A percentile compares a stretch with the other conserved stretches of the same genome.
phyloP scores from a whole-genome alignment of 1,284 basidiomycete species.

The Ceratobasidium theobromae region DNA sequence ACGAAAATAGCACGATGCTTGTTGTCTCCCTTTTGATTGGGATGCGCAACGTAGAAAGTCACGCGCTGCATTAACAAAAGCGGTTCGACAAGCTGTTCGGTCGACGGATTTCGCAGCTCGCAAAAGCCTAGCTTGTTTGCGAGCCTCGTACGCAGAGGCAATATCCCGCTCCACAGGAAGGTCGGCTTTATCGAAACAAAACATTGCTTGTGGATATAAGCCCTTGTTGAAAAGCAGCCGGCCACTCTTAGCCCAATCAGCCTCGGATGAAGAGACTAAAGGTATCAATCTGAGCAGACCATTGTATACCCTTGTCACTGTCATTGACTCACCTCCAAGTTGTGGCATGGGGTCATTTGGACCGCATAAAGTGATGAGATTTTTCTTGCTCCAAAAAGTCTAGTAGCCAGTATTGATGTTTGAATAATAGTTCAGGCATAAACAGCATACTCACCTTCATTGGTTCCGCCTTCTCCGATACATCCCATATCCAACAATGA shows the following conservation, averaged over 20 bases:
- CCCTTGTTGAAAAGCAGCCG: conserved; percentile 55
- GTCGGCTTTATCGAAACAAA: conserved; percentile 60
- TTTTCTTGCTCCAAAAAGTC: conserved; percentile 50
- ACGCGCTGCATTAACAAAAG: conserved; percentile 52
- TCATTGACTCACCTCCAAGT: conserved; percentile 44
- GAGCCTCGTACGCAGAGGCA: conserved; percentile 50
- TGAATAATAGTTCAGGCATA: neutral
- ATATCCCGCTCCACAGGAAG: conserved; percentile 51
- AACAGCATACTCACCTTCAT: conserved; percentile 29
- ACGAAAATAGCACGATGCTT: conserved; percentile 37
- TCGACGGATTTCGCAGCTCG: conserved; percentile 42
- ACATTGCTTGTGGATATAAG: conserved; percentile 59
- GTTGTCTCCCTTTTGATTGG: conserved; percentile 15
- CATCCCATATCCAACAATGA: conserved; percentile 35
- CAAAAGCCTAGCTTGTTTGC: conserved; percentile 46
- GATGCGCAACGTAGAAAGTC: conserved; percentile 35
- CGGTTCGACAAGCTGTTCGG: conserved; percentile 41
- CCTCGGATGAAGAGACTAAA: conserved; percentile 47
- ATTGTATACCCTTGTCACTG: neutral
- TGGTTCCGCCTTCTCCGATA: conserved; percentile 14
- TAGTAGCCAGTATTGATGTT: neutral
- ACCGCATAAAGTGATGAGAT: conserved; percentile 49
- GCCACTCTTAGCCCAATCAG: conserved; percentile 61
- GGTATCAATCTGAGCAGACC: neutral
- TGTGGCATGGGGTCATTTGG: conserved; percentile 51